These are phyloP conservation scores for Centella asiatica DNA, from an alignment of 129 eudicot species.

Conservation along the genomic window DNA sequence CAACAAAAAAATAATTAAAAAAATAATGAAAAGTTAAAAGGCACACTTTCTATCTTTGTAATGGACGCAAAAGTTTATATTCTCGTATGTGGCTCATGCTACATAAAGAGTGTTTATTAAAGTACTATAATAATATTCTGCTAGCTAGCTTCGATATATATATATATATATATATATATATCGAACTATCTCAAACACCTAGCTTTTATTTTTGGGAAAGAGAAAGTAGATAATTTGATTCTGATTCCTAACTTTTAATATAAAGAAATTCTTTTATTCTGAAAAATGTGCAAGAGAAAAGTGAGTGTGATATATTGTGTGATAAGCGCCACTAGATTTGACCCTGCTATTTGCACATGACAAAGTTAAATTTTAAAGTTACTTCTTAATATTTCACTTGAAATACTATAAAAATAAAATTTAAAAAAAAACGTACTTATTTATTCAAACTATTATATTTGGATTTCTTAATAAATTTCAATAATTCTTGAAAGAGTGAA, in stretches of 20 bases:
- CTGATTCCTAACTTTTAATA: constrained; percentile 43
- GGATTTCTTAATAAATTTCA: too few species aligned
- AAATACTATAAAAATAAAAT: neutral
- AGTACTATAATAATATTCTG: constrained; percentile 7
- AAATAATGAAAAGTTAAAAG: neutral
- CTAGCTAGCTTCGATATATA: too few species aligned
- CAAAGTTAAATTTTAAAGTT: constrained; percentile 11
- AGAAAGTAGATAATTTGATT: constrained; percentile 20
- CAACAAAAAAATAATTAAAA: neutral
- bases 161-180: too few species aligned
- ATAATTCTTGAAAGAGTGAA: too few species aligned
- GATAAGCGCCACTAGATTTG: constrained; percentile 21
- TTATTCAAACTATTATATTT: too few species aligned
- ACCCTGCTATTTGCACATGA: constrained; percentile 26
- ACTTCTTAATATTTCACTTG: neutral
- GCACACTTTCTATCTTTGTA: constrained; percentile 19
- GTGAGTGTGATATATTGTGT: constrained; percentile 21
- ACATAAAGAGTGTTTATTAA: constrained; percentile 1
- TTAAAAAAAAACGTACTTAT: neutral
- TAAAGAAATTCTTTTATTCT: constrained; percentile 18
- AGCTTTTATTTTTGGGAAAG: neutral
- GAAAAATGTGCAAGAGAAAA: constrained; percentile 20
- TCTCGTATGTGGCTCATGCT: neutral
- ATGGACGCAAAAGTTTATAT: constrained; percentile 22
- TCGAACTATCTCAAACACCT: neutral